These are phyloP conservation scores for Phylloporus gajari DNA, from an alignment of 1,284 basidiomycete species.

Conservation along the genomic window DNA sequence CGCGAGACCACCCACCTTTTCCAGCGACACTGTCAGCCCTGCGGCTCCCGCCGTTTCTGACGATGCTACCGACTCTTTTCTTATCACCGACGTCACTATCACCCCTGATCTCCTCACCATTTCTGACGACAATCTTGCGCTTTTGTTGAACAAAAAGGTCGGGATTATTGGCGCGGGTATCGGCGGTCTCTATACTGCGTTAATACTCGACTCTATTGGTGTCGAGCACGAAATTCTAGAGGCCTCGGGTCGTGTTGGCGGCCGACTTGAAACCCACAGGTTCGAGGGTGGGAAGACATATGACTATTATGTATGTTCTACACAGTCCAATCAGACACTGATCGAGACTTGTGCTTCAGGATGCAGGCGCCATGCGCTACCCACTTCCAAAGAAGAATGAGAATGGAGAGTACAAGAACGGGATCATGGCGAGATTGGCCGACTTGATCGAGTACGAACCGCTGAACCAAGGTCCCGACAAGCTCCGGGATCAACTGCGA, in stretches of 20 bases:
- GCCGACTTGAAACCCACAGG: constrained; percentile 47
- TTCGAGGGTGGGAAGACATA: constrained; percentile 11
- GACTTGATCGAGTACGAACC: constrained; percentile 31
- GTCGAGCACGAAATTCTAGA: constrained; percentile 51
- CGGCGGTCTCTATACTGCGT: constrained; percentile 48
- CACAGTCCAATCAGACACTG: not conserved
- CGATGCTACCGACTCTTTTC: no score
- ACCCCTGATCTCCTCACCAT: no score
- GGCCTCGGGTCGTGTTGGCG: constrained; percentile 42
- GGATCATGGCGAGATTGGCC: constrained; percentile 45
- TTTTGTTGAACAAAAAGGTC: constrained; percentile 20
- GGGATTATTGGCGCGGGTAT: constrained; percentile 37
- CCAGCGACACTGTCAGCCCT: not conserved
- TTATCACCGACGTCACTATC: no score
- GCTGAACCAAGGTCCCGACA: constrained; percentile 17
- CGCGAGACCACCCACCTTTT: no score
- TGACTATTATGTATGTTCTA: constrained; percentile 22
- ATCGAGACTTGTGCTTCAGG: constrained; percentile 20
- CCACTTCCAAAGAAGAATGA: constrained; percentile 38
- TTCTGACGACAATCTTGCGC: constrained; percentile 7
- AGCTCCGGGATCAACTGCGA: constrained; percentile 10
- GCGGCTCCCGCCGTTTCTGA: no score
- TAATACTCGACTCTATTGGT: constrained; percentile 47
- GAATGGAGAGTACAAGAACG: constrained; percentile 28
- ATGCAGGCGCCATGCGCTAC: constrained; percentile 51